Base-by-base conservation (phyloP, 371 early-diverging fungal genomes). In the Syncephalis fuscata region DNA sequence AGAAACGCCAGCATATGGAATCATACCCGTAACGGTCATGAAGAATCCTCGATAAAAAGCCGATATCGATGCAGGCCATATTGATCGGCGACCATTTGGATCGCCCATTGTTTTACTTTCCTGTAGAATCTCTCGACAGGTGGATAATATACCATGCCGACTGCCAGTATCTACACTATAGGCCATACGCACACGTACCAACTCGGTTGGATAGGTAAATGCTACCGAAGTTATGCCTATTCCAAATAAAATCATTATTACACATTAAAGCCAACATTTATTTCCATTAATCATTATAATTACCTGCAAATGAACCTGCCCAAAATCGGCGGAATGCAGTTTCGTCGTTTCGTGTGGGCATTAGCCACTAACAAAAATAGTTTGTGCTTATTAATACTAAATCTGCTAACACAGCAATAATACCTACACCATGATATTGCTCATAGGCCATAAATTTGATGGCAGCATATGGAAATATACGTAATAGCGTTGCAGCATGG, bases 401-500 rank as follows among this genome's bases (percentile, higher is more conserved):
- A n/a, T n/a, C n/a, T n/a, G n/a, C n/a, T n/a, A n/a, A n/a, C n/a
- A n/a, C n/a, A 48, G 45, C 19, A 25, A n/a, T 26, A 22, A 25
- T 22, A 44, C 66, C 59, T 74, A 80, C 78, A 39, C 64, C 68
- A 59, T 80, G 76, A 54, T 73, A 80, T 62, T 92, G 90, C 60
- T 92, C 94, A 53, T 84, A 90, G 2, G 86, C 77, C 72, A 93
- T 86, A 58, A 91, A 96, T 63, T 92, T 93, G 60, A 93, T 85
- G 3, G 93, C 88, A 0, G 93, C 91, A 57, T 92, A 96, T 1
- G 97, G 97, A 56, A 92, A 93, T 40, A 96, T 90, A 39, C 97
- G 67, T 2, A 90, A 63, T 11, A 96, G 64, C 21, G 92, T 94
- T 32, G 85, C 93, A 14, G 83, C 83, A 62, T 96, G 93, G 22